A percentile compares a stretch with the other conserved stretches of the same genome.
Evolutionary conservation across 1,284 basidiomycete species (phyloP).

Genomic region (Coniferiporia weirii): DNA sequence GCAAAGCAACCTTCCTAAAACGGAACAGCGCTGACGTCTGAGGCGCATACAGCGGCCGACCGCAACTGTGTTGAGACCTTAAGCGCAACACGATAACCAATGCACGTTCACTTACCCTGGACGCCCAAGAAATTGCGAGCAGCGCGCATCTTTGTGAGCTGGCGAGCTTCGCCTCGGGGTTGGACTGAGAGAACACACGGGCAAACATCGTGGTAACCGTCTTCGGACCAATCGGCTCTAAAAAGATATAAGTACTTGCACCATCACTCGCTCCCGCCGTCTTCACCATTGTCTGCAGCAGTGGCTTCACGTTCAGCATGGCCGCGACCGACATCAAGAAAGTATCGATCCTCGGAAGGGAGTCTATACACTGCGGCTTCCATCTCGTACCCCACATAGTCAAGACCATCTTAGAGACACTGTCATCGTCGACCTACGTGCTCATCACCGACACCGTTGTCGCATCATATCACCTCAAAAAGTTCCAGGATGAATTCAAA

Average conservation of each 20-base stretch:
- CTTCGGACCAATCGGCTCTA: not conserved
- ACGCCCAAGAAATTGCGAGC: not conserved
- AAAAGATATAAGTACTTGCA: not conserved
- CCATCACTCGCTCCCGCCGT: not conserved
- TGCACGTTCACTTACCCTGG: not conserved
- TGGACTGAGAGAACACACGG: not conserved
- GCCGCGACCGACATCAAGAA: constrained; percentile 43
- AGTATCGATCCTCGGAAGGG: constrained; percentile 83
- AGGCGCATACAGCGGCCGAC: not conserved
- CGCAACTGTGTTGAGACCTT: not conserved
- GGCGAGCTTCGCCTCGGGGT: not conserved
- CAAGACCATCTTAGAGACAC: constrained; percentile 65
- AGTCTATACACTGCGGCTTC: constrained; percentile 90
- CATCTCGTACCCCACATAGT: constrained; percentile 86
- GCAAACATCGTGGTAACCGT: not conserved
- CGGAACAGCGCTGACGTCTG: not conserved
- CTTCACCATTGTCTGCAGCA: not conserved
- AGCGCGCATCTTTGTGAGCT: constrained; percentile 3
- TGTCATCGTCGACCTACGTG: constrained; percentile 87
- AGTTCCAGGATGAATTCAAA: constrained; percentile 68
- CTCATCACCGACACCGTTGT: constrained; percentile 92
- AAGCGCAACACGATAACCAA: not conserved
- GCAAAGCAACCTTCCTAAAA: not conserved
- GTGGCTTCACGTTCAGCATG: constrained; percentile 21
- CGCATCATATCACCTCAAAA: constrained; percentile 68